Base-by-base conservation (phyloP, 2,329 filamentous ascomycete species). In the Rachicladosporium sp. region DNA sequence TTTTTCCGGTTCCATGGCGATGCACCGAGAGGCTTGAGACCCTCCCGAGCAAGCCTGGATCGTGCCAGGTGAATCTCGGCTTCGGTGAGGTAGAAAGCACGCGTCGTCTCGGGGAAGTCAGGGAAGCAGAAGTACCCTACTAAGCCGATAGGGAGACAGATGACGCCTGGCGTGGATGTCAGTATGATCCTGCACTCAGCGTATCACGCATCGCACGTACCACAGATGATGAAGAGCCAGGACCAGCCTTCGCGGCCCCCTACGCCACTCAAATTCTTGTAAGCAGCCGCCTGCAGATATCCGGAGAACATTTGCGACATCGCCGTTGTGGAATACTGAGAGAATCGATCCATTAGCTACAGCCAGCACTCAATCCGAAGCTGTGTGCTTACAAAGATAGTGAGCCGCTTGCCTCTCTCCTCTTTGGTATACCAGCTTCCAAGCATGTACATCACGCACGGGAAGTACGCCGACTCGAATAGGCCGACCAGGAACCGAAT, bases 221-320 rank as follows among this genome's bases (percentile, higher is more conserved):
- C 71, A 43, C 74, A 68, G 31, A 74, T 59, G 31, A 74, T 64
- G 46, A 73, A 52, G 4, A 50, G 46, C 58, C 59, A 75, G 50
- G 71, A 0, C 72, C 71, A 75, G 0, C 71, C 72, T 10, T 56
- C 56, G 42, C 64, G 67, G 7, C 2, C 50, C 11, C 33, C 29
- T 1, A 41, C 39, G 1, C 71, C 70, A 21, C 35, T 30, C 13
- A 40, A 34, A 4, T 59, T 59, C 11, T 34, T 33, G 41, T 73
- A 73, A 2, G 73, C 66, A 0, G 60, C 69, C 0, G 71, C 64
- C 66, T 73, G 73, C 7, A 76, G 52, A 44, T 74, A 76, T 0
- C 73, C 74, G 1, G 61, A 66, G 43, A 71, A 68, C 60, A 65
- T 65, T 27, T 27, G 23, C 23, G 23, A 27, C 23, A 27, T 27